A percentile compares a stretch with the other conserved stretches of the same genome.
These are phyloP conservation scores for Fusarium robinianum DNA, from an alignment of 2,329 filamentous ascomycete species.

Conservation along the genomic window DNA sequence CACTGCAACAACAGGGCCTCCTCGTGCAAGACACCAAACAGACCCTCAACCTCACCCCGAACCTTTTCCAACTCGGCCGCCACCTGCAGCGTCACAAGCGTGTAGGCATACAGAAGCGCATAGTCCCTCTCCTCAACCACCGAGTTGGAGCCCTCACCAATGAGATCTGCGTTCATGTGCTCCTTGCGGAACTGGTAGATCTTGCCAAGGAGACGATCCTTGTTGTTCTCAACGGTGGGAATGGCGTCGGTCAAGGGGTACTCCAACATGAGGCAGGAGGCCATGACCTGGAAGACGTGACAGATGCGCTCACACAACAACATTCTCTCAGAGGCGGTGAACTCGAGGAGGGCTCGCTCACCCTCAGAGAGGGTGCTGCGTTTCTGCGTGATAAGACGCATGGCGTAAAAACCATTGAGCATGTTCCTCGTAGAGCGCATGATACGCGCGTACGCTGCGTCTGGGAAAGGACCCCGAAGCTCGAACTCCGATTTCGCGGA, in stretches of 20 bases:
- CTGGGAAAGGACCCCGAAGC: slow-evolving; percentile 83
- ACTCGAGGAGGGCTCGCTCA: slow-evolving; percentile 78
- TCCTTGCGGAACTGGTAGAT: slow-evolving; percentile 85
- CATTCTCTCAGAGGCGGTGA: slow-evolving; percentile 77
- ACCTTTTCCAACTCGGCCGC: slow-evolving; percentile 66
- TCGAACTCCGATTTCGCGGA: slow-evolving; percentile 86
- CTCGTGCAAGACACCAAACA: slow-evolving; percentile 67
- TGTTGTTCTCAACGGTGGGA: slow-evolving; percentile 77
- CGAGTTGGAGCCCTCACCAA: slow-evolving; percentile 32
- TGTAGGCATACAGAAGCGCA: slow-evolving; percentile 90
- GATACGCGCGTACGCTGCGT: slow-evolving; percentile 72
- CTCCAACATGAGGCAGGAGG: slow-evolving; percentile 90
- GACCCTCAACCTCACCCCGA: slow-evolving; percentile 62
- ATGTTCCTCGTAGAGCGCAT: slow-evolving; percentile 81
- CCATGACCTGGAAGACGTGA: slow-evolving; percentile 84
- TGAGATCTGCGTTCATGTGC: slow-evolving; percentile 48
- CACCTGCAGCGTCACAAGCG: slow-evolving; percentile 68
- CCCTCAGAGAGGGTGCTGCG: slow-evolving; percentile 76
- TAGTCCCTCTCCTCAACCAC: slow-evolving; percentile 76
- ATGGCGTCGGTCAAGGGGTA: slow-evolving; percentile 90
- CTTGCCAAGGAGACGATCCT: slow-evolving; percentile 83
- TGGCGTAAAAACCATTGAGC: slow-evolving; percentile 92
- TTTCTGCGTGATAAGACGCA: slow-evolving; percentile 89
- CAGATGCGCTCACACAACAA: slow-evolving; percentile 87
- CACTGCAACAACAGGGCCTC: slow-evolving; percentile 62